phyloP scores from a whole-genome alignment of 139 green algal genomes.

The Chlamydomonas schloesseri region DNA sequence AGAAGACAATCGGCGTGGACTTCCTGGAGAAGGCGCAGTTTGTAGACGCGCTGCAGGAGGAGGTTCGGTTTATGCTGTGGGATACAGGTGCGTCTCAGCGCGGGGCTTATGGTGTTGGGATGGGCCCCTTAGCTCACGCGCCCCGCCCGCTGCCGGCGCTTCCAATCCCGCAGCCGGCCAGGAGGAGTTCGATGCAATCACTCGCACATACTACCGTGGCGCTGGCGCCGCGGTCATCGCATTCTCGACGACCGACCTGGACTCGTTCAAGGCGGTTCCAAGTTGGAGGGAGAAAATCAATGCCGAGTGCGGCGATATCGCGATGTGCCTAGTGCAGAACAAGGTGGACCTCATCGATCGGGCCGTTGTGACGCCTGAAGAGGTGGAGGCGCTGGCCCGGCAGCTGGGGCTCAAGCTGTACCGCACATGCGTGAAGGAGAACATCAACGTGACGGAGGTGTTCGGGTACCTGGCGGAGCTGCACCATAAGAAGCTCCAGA shows the following conservation, averaged over 20 bases:
- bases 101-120: background rate
- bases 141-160: no score
- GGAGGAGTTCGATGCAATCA: slow-evolving; percentile 87
- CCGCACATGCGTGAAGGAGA: slow-evolving; percentile 83
- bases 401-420: slow-evolving; percentile 77
- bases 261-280: slow-evolving; percentile 76
- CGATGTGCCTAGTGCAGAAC: slow-evolving; percentile 83
- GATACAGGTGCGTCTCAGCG: slow-evolving; percentile 67
- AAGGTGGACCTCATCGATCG: slow-evolving; percentile 81
- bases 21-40: slow-evolving; percentile 84
- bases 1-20: slow-evolving; percentile 89
- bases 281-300: slow-evolving; percentile 77
- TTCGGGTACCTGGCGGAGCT: slow-evolving; percentile 75
- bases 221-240: slow-evolving; percentile 75
- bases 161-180: slow-evolving; percentile 63
- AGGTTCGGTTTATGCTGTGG: slow-evolving; percentile 85
- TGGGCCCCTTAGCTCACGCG: no score
- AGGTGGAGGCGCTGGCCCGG: slow-evolving; percentile 73
- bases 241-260: slow-evolving; percentile 82
- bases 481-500: slow-evolving; percentile 57
- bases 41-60: slow-evolving; percentile 72
- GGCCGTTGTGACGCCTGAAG: slow-evolving; percentile 63
- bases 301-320: slow-evolving; percentile 73
- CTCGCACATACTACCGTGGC: slow-evolving; percentile 79
- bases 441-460: slow-evolving; percentile 82